These are phyloP conservation scores for Areca catechu DNA, from an alignment of 176 grass and related monocot genomes.

Conservation along the genomic window DNA sequence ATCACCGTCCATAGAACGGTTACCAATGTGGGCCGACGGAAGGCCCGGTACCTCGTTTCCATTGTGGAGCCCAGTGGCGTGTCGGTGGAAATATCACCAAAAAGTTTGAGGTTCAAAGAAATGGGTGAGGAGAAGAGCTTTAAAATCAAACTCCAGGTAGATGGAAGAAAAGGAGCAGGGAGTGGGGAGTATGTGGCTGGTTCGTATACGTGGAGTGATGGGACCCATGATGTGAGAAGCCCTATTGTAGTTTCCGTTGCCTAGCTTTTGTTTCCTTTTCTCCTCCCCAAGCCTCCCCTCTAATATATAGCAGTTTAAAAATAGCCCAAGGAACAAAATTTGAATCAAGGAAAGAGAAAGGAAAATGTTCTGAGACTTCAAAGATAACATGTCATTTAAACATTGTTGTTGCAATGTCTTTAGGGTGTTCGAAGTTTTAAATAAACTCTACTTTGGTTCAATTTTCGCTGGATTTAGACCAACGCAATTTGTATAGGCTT, in stretches of 20 bases:
- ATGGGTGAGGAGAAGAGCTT: constrained; percentile 53
- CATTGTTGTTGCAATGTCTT: too few relatives aligned
- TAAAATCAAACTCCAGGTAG: constrained; percentile 14
- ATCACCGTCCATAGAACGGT: constrained; percentile 51
- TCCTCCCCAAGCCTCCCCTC: too few relatives aligned
- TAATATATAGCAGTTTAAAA: too few relatives aligned
- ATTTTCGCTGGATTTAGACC: too few relatives aligned
- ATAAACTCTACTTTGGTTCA: too few relatives aligned
- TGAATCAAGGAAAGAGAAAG: too few relatives aligned
- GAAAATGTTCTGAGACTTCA: too few relatives aligned
- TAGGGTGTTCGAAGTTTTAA: too few relatives aligned
- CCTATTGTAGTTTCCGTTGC: constrained; percentile 47
- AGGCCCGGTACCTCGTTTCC: constrained; percentile 32
- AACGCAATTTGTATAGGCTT: too few relatives aligned
- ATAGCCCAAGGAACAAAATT: too few relatives aligned
- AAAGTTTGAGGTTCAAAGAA: constrained; percentile 29
- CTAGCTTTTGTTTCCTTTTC: constrained; percentile 1
- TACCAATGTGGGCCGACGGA: constrained; percentile 54
- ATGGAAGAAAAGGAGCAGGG: background rate
- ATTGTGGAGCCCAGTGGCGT: constrained; percentile 39
- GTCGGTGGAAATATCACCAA: constrained; percentile 43
- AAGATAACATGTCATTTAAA: too few relatives aligned
- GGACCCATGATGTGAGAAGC: constrained; percentile 54
- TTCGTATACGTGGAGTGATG: constrained; percentile 70
- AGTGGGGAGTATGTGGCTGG: constrained; percentile 26